Conservation (phyloP, 371 early-diverging fungal genomes). For the Dichotomocladium elegans region DNA sequence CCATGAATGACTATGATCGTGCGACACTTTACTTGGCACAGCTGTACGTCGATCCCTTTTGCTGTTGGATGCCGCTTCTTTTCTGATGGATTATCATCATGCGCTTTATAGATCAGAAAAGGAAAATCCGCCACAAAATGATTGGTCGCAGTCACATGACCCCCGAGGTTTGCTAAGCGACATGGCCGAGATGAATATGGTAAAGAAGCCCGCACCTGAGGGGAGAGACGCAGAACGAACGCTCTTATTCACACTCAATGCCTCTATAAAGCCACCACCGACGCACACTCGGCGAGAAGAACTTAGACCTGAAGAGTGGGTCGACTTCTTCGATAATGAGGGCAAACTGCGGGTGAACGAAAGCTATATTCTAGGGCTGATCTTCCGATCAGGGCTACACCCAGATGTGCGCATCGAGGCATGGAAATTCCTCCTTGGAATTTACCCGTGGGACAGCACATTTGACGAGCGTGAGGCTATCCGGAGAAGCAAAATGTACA, state of each 20-base stretch:
- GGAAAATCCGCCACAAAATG: conserved; percentile 35
- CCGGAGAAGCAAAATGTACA: conserved; percentile 51
- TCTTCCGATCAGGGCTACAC: conserved; percentile 81
- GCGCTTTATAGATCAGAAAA: no score
- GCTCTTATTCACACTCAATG: background rate
- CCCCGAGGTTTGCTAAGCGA: conserved; percentile 18
- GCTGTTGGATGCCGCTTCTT: no score
- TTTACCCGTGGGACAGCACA: conserved; percentile 85
- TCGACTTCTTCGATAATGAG: conserved; percentile 61
- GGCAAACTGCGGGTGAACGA: conserved; percentile 54
- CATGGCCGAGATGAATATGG: conserved; percentile 25
- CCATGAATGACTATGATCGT: conserved; percentile 72
- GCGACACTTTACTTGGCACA: conserved; percentile 76
- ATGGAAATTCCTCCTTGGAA: conserved; percentile 85
- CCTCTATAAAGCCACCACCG: conserved; percentile 15
- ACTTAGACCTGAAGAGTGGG: conserved; percentile 76
- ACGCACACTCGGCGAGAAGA: conserved; percentile 46
- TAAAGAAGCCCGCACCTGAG: background rate
- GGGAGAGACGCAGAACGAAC: background rate
- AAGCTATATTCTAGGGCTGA: conserved; percentile 51
- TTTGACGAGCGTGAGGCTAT: conserved; percentile 70
- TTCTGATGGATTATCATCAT: no score
- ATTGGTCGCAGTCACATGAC: conserved; percentile 15
- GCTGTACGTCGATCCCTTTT: conserved; percentile 51
- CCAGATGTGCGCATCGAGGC: conserved; percentile 81